Evolutionary conservation across 2,329 filamentous ascomycete genomes (phyloP).

Genomic region (Alternaria atra): DNA sequence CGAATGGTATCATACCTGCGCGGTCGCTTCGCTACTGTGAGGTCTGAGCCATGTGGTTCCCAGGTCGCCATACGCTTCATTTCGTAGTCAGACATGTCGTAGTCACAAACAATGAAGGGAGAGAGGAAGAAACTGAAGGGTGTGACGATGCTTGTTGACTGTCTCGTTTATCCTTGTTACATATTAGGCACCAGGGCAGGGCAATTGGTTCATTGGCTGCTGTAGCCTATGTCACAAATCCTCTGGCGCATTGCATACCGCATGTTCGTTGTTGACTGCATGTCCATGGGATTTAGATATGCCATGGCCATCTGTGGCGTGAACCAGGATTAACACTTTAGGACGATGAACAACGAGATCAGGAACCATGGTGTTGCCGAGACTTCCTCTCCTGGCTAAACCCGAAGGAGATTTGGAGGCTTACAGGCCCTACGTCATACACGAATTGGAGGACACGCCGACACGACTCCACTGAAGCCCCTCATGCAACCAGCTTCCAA

Average conservation of each 20-base stretch:
- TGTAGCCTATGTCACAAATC: background rate
- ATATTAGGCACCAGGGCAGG: background rate
- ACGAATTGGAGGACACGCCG: constrained; percentile 1
- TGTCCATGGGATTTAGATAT: background rate
- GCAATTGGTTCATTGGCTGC: background rate
- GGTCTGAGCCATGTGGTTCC: background rate
- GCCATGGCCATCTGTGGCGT: background rate
- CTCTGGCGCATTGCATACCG: background rate
- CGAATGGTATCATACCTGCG: background rate
- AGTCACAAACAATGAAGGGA: background rate
- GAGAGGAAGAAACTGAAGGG: background rate
- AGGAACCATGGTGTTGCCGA: constrained; percentile 3
- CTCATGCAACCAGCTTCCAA: constrained; percentile 4
- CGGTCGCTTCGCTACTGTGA: background rate
- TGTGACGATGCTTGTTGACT: background rate
- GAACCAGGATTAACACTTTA: background rate
- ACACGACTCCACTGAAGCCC: constrained; percentile 10
- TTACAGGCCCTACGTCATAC: constrained; percentile 8
- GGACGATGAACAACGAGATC: background rate
- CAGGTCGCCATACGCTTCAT: background rate
- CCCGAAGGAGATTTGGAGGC: constrained; percentile 6
- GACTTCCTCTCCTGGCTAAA: constrained; percentile 3
- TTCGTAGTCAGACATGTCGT: background rate
- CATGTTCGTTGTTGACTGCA: background rate
- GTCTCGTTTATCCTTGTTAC: background rate